Conservation (phyloP, 2,329 filamentous ascomycete genomes). For the Aspergillus novofumigatus region DNA sequence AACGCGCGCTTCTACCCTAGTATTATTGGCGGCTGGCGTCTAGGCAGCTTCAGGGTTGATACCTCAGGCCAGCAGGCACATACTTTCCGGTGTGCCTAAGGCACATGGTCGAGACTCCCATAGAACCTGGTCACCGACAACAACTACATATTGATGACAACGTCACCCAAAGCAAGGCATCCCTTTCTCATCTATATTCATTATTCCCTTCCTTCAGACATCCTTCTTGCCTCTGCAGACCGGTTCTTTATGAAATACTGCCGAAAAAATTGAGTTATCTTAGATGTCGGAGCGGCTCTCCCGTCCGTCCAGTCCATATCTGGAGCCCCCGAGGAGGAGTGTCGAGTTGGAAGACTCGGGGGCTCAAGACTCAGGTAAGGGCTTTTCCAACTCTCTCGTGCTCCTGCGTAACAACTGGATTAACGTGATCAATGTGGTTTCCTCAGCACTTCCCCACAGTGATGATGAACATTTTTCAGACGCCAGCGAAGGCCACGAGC, state of each 20-base stretch:
- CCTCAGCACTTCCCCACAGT: conserved; percentile 45
- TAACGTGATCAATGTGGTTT: conserved; percentile 11
- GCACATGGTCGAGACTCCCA: conserved; percentile 26
- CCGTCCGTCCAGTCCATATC: conserved; percentile 37
- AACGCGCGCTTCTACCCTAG: conserved; percentile 12
- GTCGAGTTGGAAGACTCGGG: conserved; percentile 54
- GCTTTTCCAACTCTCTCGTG: conserved; percentile 10
- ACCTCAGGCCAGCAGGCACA: conserved; percentile 14
- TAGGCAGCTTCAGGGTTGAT: background rate
- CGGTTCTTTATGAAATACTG: conserved; percentile 13
- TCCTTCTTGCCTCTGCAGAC: background rate
- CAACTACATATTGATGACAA: conserved; percentile 11
- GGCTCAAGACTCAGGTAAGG: conserved; percentile 52
- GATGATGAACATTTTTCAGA: conserved; percentile 63
- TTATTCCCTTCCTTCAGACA: conserved; percentile 7
- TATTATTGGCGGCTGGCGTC: conserved; percentile 11
- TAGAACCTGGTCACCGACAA: conserved; percentile 23
- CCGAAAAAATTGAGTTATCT: conserved; percentile 8
- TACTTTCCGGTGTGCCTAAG: conserved; percentile 18
- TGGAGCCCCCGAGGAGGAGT: conserved; percentile 53
- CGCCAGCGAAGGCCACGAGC: conserved; percentile 54
- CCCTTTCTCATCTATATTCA: conserved; percentile 10
- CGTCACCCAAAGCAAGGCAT: conserved; percentile 18
- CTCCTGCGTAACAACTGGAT: background rate
- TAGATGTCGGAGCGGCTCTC: conserved; percentile 37